Evolutionary conservation across 2,329 filamentous ascomycete genomes (phyloP), one percentile per base, ranked within the genome.

Genomic region (Colletotrichum sp.): DNA sequence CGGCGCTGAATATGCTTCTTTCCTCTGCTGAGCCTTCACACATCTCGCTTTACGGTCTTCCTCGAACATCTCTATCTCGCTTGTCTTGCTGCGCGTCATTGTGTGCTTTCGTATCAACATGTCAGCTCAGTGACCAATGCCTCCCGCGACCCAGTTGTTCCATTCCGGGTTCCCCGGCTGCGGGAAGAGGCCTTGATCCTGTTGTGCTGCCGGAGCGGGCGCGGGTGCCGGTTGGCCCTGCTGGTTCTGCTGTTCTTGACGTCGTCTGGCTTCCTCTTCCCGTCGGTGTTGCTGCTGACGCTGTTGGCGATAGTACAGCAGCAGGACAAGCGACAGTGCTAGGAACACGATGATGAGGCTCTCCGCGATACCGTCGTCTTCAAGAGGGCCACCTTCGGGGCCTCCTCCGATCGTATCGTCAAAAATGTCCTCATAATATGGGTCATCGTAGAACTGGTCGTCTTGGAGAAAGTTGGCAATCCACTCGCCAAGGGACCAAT

Each of bases 401-500:
- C 92, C 89, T 13, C 88, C 89, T 7, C 88, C 89, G 82, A 91
- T 91, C 61, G 87, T 87, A 66, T 90, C 90, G 38, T 90, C 89
- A 68, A 90, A 90, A 34, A 87, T 82, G 34, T 91, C 89, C 16
- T 91, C 89, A 77, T 92, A 92, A 13, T 82, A 80, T 6, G 87
- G 88, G 5, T 91, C 89, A 30, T 93, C 91, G 73, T 95, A 94
- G 79, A 91, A 90, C 43, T 90, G 87, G 73, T 95, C 91, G 67
- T 94, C 91, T 76, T 95, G 92, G 34, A 98, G 88, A 82, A 98
- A 98, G 76, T 96, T 94, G 76, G 90, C 90, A 69, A 98, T 89
- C 96, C 96, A 98, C 83, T 98, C 96, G 26, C 90, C 90, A 24
- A 98, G 88, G 0, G 95, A 95, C 88, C 94, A 94, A 61, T 94